phyloP scores from a whole-genome alignment of 2,329 filamentous ascomycete species.

The Trichoderma koningiopsis region DNA sequence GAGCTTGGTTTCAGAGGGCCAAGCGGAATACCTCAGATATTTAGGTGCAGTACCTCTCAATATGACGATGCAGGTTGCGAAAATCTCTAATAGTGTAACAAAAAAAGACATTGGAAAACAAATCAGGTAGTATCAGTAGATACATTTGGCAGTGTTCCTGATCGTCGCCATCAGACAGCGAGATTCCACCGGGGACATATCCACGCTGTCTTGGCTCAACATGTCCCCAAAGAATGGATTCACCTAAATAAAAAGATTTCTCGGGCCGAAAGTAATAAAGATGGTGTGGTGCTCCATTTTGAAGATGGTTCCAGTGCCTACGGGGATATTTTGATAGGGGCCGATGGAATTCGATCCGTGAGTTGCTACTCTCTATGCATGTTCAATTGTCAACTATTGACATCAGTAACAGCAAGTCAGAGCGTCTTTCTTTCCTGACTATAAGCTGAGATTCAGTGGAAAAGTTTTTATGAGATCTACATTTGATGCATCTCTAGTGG shows the following conservation, averaged over 20 bases:
- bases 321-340: slow-evolving; percentile 52
- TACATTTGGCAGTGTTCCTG: slow-evolving; percentile 42
- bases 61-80: too few species aligned
- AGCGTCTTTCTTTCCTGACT: slow-evolving; percentile 16
- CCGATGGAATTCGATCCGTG: slow-evolving; percentile 55
- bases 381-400: neutral
- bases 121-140: slow-evolving; percentile 50
- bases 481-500: slow-evolving; percentile 26
- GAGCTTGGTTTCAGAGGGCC: slow-evolving; percentile 44
- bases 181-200: slow-evolving; percentile 52
- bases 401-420: slow-evolving; percentile 15
- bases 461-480: slow-evolving; percentile 27
- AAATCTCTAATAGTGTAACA: slow-evolving; percentile 21
- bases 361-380: slow-evolving; percentile 32
- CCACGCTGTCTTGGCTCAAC: slow-evolving; percentile 48
- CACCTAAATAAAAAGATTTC: slow-evolving; percentile 47
- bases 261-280: slow-evolving; percentile 32
- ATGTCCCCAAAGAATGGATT: slow-evolving; percentile 46
- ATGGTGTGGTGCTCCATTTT: slow-evolving; percentile 41
- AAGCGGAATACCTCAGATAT: slow-evolving; percentile 23
- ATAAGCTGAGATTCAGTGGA: slow-evolving; percentile 25
- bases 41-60: neutral
- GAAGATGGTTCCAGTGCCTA: slow-evolving; percentile 46
- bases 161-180: slow-evolving; percentile 44
- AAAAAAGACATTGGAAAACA: slow-evolving; percentile 45